A percentile compares a stretch with the other conserved stretches of the same genome.
Evolutionary conservation across 768 basidiomycete genomes (phyloP).

Genomic region (Hypholoma fasciculare): DNA sequence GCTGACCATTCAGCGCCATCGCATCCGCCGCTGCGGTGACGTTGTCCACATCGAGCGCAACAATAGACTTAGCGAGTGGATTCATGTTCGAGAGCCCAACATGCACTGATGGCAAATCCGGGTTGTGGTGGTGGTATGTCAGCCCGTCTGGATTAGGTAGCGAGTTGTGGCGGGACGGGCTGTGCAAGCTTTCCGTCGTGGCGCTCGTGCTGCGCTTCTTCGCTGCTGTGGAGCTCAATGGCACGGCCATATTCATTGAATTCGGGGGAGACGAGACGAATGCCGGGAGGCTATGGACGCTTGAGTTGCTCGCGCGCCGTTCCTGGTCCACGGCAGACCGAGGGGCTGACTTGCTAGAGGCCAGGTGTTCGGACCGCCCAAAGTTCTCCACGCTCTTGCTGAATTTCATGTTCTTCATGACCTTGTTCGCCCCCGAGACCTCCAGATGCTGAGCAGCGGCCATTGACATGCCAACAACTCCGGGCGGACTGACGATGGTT

Average conservation of each 20-base stretch:
- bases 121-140: slow-evolving; percentile 11
- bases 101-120: slow-evolving; percentile 4
- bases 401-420: slow-evolving; percentile 45
- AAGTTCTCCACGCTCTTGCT: slow-evolving; percentile 70
- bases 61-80: slow-evolving; percentile 8
- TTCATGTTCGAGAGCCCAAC: slow-evolving; percentile 8
- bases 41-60: slow-evolving; percentile 18
- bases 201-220: slow-evolving; percentile 18
- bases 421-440: slow-evolving; percentile 37
- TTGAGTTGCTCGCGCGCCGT: slow-evolving; percentile 40
- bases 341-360: slow-evolving; percentile 23
- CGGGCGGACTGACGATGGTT: slow-evolving; percentile 34
- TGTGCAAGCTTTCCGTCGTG: slow-evolving; percentile 4
- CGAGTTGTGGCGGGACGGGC: slow-evolving; percentile 18
- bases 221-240: slow-evolving; percentile 3
- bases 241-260: slow-evolving; percentile 3
- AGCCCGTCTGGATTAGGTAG: slow-evolving; percentile 8
- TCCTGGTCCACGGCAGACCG: slow-evolving; percentile 35
- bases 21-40: slow-evolving; percentile 14
- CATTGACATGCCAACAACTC: slow-evolving; percentile 24
- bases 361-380: slow-evolving; percentile 19
- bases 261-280: slow-evolving; percentile 22
- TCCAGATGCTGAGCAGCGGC: slow-evolving; percentile 34
- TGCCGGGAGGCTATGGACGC: slow-evolving; percentile 32
- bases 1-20: slow-evolving; percentile 9